Base-by-base conservation (phyloP, 805 yeast genomes). In the Yarrowia hollandica region DNA sequence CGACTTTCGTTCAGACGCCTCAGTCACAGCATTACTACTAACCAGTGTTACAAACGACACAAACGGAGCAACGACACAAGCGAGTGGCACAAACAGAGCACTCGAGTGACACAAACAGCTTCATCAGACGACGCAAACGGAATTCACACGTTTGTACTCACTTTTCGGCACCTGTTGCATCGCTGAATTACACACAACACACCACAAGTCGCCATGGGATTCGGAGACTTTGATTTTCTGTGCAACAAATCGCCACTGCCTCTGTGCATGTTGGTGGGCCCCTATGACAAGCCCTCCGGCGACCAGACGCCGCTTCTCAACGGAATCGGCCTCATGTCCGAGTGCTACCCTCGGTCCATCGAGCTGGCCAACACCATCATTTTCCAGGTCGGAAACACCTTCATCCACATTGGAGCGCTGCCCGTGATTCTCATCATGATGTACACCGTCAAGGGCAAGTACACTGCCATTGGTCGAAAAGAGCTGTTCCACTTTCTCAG, bases 381-480 rank as follows among this genome's bases (percentile, higher is more conserved):
- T 18, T 92, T 90, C 74, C 89, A 89, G 69, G 77, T 89, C 12
- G 97, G 97, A 25, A 87, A 85, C 63, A 90, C 96, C 6, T 87
- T 92, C 69, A 81, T 90, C 18, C 89, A 91, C 68, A 83, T 92
- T 56, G 90, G 86, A 1, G 82, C 89, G 0, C 72, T 94, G 30
- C 72, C 80, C 6, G 79, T 89, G 38, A 63, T 86, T 33, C 75
- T 85, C 52, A 79, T 90, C 65, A 87, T 91, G 59, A 76, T 90
- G 11, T 88, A 84, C 75, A 85, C 86, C 65, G 83, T 91, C 41
- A 78, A 91, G 69, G 77, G 85, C 61, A 90, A 92, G 75, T 91
- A 88, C 69, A 94, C 99, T 0, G 97, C 98, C 11, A 91, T 94
- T 61, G 98, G 97, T 4, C 79, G 98, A 62, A 77, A 83, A 11